These are phyloP conservation scores for Aspergillus proliferans DNA, from an alignment of 2,329 filamentous ascomycete genomes.

Conservation along the genomic window DNA sequence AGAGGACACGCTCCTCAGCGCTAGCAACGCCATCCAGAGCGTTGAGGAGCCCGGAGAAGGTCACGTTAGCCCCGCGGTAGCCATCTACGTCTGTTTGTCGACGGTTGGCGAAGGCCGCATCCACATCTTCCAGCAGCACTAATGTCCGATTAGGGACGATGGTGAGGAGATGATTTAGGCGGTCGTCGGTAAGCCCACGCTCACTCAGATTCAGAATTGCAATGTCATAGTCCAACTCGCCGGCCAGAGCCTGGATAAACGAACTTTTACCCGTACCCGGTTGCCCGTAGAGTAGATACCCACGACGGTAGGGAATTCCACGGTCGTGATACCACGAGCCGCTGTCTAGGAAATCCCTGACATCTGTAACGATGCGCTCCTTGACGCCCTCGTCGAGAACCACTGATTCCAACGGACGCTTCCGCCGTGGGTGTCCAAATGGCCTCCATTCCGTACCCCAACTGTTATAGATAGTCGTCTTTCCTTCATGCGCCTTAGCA, in stretches of 20 bases:
- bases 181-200: slow-evolving; percentile 81
- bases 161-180: slow-evolving; percentile 76
- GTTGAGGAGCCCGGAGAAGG: slow-evolving; percentile 85
- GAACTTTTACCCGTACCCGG: slow-evolving; percentile 91
- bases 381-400: slow-evolving; percentile 78
- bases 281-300: slow-evolving; percentile 82
- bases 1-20: slow-evolving; percentile 86
- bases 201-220: slow-evolving; percentile 89
- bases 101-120: slow-evolving; percentile 82
- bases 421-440: slow-evolving; percentile 77
- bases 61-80: slow-evolving; percentile 81
- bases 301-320: slow-evolving; percentile 87
- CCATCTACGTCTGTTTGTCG: slow-evolving; percentile 72
- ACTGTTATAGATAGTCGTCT: slow-evolving; percentile 84
- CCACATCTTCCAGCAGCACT: slow-evolving; percentile 80
- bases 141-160: slow-evolving; percentile 78
- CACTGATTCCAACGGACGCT: slow-evolving; percentile 82
- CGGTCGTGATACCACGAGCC: slow-evolving; percentile 87
- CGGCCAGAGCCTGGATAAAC: slow-evolving; percentile 91
- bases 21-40: slow-evolving; percentile 88
- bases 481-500: slow-evolving; percentile 74
- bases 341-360: slow-evolving; percentile 71
- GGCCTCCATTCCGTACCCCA: slow-evolving; percentile 77
- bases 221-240: slow-evolving; percentile 86
- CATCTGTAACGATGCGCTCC: slow-evolving; percentile 71